Base-by-base conservation (phyloP, 306 rosid species). In the Purshia tridentata region DNA sequence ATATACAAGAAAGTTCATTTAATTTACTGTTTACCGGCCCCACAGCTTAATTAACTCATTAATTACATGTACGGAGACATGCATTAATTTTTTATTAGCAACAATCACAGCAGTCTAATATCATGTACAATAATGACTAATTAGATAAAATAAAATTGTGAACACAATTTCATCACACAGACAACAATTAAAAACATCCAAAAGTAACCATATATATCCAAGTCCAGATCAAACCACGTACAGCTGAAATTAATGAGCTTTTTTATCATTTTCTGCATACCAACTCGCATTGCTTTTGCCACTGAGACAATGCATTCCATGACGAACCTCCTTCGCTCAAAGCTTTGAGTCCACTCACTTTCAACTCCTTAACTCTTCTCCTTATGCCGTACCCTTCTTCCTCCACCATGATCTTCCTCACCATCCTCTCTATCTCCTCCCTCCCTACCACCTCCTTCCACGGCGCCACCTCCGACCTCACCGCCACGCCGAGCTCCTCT, bases 401-500 rank as follows among this genome's bases (percentile, higher is more conserved):
- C 9, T 62, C 87, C 73, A 47, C 87, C 82, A 81, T 76, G 5
- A 89, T 77, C 78, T 78, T 85, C 65, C 88, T 85, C 55, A 85
- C 75, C 79, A 81, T 2, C 72, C 19, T 71, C 39, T 46, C 79
- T 45, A 89, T 64, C 57, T 80, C 55, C 29, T 85, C 90, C 61
- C 83, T 71, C 7, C 60, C 71, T 12, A 85, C 59, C 49, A 72
- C 56, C 15, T 40, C 16, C 64, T 72, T 59, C 29, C 12, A 14
- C 60, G 68, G 80, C 0, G 54, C 44, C 5, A 74, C 78, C 19
- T 72, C 39, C 15, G 78, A 45, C 14, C 59, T 9, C 18, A 78
- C 59, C 2, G 78, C 82, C 54, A 70, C 70, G 37, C 88, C 84
- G 8, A 69, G 51, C 42, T 87, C 90, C 69, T 88, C 88, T 12